Evolutionary conservation across 768 basidiomycete genomes (phyloP), one percentile per base, ranked within the genome.

Genomic region (Mycena vulgaris): DNA sequence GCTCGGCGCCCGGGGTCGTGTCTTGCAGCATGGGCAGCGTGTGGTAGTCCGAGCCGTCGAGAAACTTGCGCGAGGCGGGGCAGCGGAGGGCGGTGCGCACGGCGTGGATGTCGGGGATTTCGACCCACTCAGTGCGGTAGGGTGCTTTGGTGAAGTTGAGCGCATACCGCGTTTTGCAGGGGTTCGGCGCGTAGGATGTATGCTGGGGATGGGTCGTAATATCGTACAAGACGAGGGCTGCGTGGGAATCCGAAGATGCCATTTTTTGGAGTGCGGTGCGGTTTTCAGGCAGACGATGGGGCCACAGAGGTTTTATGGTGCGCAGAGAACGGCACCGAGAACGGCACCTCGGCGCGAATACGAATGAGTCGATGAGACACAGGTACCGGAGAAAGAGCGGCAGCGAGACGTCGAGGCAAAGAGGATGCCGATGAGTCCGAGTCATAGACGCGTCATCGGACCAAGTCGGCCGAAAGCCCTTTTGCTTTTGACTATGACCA

Each of bases 11-110:
- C 2, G 80, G 79, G 74, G 84, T 84, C 14, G 66, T 40, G 57
- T 67, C 57, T 60, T 80, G 73, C 56, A 87, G 82, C 40, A 80
- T 73, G 8, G 86, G 85, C 3, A 86, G 76, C 25, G 83, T 86
- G 73, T 83, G 80, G 51, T 39, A 59, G 10, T 60, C 72, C 25
- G 45, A 33, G 28, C 79, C 79, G 53, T 79, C 77, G 1, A 64
- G 47, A 21, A 72, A 72, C 33, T 61, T 73, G 45, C 47, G 55
- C 10, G 77, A 78, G 33, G 81, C 75, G 9, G 60, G 51, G 71
- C 35, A 37, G 35, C 35, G 35, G 35, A 37, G 67, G 55, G 14
- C 5, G 57, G 14, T 9, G 66, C 49, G 2, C 39, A 16, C 52
- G 48, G 58, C 17, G 25, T 37, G 31, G 31, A 53, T 42, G 66